Base-by-base conservation (phyloP, 306 rosid species). In the Lablab purpureus region DNA sequence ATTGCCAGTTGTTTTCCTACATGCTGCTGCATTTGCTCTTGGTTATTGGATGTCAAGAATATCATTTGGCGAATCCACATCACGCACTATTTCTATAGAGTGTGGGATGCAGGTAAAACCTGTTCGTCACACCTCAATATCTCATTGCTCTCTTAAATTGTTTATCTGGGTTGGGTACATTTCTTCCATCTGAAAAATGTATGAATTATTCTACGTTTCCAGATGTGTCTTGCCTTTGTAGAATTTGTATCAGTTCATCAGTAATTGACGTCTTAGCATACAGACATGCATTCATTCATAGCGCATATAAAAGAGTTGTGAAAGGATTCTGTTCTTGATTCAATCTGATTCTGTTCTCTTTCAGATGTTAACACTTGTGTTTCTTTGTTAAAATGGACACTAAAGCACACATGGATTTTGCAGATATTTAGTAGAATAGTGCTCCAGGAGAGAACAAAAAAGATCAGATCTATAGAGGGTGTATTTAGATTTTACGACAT, bases 61-160 rank as follows among this genome's bases (percentile, higher is more conserved):
- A 71, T 87, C 97, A 22, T 95, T 95, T 28, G 99, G 99, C 7
- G 99, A 95, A 90, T 92, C 99, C 70, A 95, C 98, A 28, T 95
- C 99, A 54, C 99, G 99, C 65, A 95, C 98, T 8, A 92, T 95
- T 66, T 95, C 99, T 66, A 90, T 95, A 28, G 98, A 95, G 88
- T 95, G 98, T 45, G 99, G 99, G 66, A 91, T 95, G 98, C 99
- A 92, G 96, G 99, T 95, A 78, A 70, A 51, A 34, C 51, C 70
- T 23, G 18, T 71, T 77, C 67, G 22, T 36, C 22, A 23, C 72
- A 36, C 69, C 27, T 13, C 41, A 45, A 5, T 51, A 52, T 17
- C 40, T 32, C 65, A 11, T 40, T 66, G 70, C 77, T 70, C 79
- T 76, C 76, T 59, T 58, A n/a, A 60, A 34, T 30, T 55, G 32